Percentiles rank a stretch among this genome's conserved stretches.
phyloP scores from a whole-genome alignment of 2,329 filamentous ascomycete species.

The Bipolaris gigantea region DNA sequence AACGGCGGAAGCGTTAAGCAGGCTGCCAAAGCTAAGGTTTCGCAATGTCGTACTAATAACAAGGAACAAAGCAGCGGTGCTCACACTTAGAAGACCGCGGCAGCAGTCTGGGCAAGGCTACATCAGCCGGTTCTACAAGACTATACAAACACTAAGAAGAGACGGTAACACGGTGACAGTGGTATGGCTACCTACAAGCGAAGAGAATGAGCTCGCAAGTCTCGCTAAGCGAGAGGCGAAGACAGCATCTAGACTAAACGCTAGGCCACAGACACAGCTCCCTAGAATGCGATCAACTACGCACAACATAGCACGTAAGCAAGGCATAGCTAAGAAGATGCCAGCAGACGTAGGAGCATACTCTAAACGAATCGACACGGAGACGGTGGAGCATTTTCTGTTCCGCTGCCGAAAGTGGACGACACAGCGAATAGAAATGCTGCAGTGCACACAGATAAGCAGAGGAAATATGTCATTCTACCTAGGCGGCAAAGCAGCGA shows the following conservation, averaged over 20 bases:
- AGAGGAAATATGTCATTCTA: too few species aligned
- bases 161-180: constrained; percentile 10
- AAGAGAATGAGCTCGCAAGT: constrained; percentile 12
- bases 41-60: constrained; percentile 12
- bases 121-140: constrained; percentile 10
- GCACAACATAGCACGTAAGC: constrained; percentile 11
- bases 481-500: too few species aligned
- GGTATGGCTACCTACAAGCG: constrained; percentile 13
- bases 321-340: constrained; percentile 10
- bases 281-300: constrained; percentile 11
- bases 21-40: constrained; percentile 10
- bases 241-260: constrained; percentile 2
- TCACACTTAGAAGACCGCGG: constrained; percentile 11
- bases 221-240: constrained; percentile 12
- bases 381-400: too few species aligned
- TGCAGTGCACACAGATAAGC: too few species aligned
- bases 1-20: constrained; percentile 6
- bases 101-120: constrained; percentile 10
- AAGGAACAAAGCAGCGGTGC: constrained; percentile 14
- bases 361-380: constrained; percentile 8
- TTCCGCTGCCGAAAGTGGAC: too few species aligned
- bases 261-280: constrained; percentile 10
- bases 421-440: too few species aligned
- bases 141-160: constrained; percentile 7
- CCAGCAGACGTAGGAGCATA: constrained; percentile 7